These are phyloP conservation scores for Aspergillus ruber DNA, from an alignment of 2,329 filamentous ascomycete genomes.

Conservation along the genomic window DNA sequence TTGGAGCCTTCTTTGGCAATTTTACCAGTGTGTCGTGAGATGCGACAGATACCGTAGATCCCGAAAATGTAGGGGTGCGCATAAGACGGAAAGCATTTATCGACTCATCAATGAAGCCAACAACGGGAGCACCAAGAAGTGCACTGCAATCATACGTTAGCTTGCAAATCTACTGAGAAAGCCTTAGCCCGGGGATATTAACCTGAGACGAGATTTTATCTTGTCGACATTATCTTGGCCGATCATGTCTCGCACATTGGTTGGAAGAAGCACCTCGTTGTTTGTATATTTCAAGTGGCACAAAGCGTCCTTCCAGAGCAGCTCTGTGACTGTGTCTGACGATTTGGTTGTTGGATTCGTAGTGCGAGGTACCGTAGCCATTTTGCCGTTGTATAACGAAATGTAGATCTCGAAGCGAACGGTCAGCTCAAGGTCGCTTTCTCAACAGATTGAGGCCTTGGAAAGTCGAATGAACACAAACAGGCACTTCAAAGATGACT, in stretches of 20 bases:
- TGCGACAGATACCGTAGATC: constrained; percentile 15
- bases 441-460: neutral
- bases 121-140: constrained; percentile 20
- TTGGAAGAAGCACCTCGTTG: constrained; percentile 26
- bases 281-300: constrained; percentile 23
- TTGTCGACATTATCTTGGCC: constrained; percentile 23
- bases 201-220: constrained; percentile 27
- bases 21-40: constrained; percentile 14
- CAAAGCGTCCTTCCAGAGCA: constrained; percentile 26
- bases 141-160: constrained; percentile 14
- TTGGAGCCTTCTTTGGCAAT: constrained; percentile 3
- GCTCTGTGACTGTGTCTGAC: constrained; percentile 16
- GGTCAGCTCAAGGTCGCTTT: neutral
- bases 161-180: neutral
- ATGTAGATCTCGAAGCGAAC: neutral
- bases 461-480: constrained; percentile 1
- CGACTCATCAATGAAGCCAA: constrained; percentile 21
- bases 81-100: constrained; percentile 25
- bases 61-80: constrained; percentile 19
- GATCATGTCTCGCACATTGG: constrained; percentile 24
- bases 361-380: constrained; percentile 9
- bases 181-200: constrained; percentile 9
- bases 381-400: constrained; percentile 2
- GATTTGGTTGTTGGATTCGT: constrained; percentile 9
- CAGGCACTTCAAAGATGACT: constrained; percentile 5